Base-by-base conservation (phyloP, 768 basidiomycete genomes). In the Megacollybia marginata region DNA sequence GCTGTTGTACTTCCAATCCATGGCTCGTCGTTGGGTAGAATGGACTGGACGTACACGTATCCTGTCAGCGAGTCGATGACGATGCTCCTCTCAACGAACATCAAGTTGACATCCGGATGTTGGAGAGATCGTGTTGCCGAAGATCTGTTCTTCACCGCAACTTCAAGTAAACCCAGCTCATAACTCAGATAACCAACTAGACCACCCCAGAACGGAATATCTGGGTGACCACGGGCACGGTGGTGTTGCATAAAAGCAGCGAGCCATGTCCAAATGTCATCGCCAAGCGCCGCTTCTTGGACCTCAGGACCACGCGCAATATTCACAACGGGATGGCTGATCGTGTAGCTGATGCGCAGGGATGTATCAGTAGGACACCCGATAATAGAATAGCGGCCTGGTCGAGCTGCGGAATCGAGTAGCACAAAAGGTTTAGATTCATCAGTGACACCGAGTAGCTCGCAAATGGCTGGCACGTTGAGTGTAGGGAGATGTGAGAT, bases 151-250 rank as follows among this genome's bases (percentile, higher is more conserved):
- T 56, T 35, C 63, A 65, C 23, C 73, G 62, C 48, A 46, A 84
- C 67, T 18, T 69, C 62, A 20, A 90, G 64, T 5, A 83, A 74
- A 10, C 88, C 90, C 13, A 90, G 70, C 62, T 91, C 90, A 59
- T 92, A 92, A 56, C 85, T 86, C 52, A 92, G 65, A 52, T 77
- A 80, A 9, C 90, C 90, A 18, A 91, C 64, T 11, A 92, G 69
- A 18, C 90, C 90, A 35, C 88, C 90, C 87, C 88, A 90, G 62
- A 92, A 92, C 0, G 88, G 89, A 42, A 81, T 62, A 10, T 80
- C 72, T 8, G 70, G 55, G 38, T 57, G 57, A 4, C 86, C 85
- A 20, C 72, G 71, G 9, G 74, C 78, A 50, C 69, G 72, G 44
- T 68, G 71, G 18, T 65, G 53, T 33, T 68, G 73, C 83, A 89